A percentile compares a stretch with the other conserved stretches of the same genome.
These are phyloP conservation scores for Amylocystis lapponica DNA, from an alignment of 768 basidiomycete species.

Conservation along the genomic window DNA sequence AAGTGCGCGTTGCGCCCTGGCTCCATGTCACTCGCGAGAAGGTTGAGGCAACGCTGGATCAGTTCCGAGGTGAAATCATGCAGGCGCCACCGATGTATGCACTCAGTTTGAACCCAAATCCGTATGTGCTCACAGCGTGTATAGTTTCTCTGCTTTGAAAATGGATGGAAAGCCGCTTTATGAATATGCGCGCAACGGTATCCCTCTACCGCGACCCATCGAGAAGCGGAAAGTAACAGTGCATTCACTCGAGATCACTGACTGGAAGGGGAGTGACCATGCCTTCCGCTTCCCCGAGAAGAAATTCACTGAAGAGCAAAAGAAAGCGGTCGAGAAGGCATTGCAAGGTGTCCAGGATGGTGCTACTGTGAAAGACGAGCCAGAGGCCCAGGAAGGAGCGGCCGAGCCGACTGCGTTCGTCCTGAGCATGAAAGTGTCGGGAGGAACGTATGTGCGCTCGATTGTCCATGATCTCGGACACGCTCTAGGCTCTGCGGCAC, in stretches of 20 bases:
- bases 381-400: slow-evolving; percentile 21
- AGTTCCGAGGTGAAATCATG: slow-evolving; percentile 81
- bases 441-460: slow-evolving; percentile 95
- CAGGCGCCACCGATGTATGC: slow-evolving; percentile 90
- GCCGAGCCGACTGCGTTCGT: slow-evolving; percentile 72
- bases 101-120: background rate
- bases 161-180: slow-evolving; percentile 97
- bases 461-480: slow-evolving; percentile 91
- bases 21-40: slow-evolving; percentile 74
- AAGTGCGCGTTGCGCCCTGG: slow-evolving; percentile 75
- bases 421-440: slow-evolving; percentile 88
- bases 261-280: slow-evolving; percentile 78
- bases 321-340: slow-evolving; percentile 60
- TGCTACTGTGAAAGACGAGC: slow-evolving; percentile 28
- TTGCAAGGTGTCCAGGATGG: slow-evolving; percentile 44
- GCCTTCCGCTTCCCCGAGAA: slow-evolving; percentile 71
- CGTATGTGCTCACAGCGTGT: slow-evolving; percentile 2
- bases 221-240: slow-evolving; percentile 80
- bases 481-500: slow-evolving; percentile 80
- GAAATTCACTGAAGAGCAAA: slow-evolving; percentile 61
- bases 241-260: slow-evolving; percentile 69
- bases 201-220: slow-evolving; percentile 92
- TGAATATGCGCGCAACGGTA: slow-evolving; percentile 90
- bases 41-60: slow-evolving; percentile 60
- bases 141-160: slow-evolving; percentile 94